Evolutionary conservation across 2,329 filamentous ascomycete genomes (phyloP).

Genomic region (Cladosporium oxysporum): DNA sequence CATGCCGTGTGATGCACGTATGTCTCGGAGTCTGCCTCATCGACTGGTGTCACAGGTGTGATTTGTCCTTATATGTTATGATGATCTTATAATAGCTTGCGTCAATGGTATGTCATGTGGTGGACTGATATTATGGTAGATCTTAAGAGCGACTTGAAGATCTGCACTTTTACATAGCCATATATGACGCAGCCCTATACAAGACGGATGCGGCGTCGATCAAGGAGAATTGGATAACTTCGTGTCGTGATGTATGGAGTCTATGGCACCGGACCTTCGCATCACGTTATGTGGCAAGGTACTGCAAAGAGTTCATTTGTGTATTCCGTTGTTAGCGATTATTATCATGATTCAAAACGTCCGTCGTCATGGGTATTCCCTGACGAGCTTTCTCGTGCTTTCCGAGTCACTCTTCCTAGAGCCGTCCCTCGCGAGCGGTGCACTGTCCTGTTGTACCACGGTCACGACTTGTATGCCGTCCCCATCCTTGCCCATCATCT

Average conservation of each 20-base stretch:
- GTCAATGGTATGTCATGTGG: background rate
- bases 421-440: background rate
- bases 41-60: background rate
- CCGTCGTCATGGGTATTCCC: background rate
- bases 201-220: background rate
- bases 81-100: background rate
- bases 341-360: background rate
- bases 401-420: background rate
- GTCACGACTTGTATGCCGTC: conserved; percentile 16
- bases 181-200: background rate
- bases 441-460: conserved; percentile 16
- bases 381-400: conserved; percentile 12
- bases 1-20: background rate
- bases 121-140: background rate
- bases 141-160: background rate
- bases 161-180: background rate
- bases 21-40: background rate
- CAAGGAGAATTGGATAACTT: no score
- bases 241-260: background rate
- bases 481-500: background rate
- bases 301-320: background rate
- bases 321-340: background rate
- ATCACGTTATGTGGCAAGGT: background rate
- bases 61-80: background rate
- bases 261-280: background rate